Percentiles rank a stretch among this genome's conserved stretches.
Evolutionary conservation across 805 yeast species (phyloP).

Genomic region (Cyberlindnera japonica): DNA sequence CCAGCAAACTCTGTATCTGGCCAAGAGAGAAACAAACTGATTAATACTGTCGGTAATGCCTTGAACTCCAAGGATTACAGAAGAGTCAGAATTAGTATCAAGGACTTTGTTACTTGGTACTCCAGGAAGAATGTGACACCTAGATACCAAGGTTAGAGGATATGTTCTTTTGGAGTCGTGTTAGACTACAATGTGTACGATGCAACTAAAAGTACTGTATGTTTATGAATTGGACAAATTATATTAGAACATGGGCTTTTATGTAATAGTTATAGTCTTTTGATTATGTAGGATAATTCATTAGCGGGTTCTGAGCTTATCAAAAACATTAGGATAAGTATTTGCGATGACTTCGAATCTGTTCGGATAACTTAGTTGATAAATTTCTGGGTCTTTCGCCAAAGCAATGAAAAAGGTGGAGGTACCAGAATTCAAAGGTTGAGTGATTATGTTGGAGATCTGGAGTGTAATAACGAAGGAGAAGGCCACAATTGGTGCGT

Average conservation of each 20-base stretch:
- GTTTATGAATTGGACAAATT: no score
- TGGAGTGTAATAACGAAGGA: conserved; percentile 71
- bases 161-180: background rate
- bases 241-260: no score
- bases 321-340: conserved; percentile 65
- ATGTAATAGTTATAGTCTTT: no score
- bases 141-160: conserved; percentile 28
- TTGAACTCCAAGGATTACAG: conserved; percentile 66
- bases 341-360: conserved; percentile 60
- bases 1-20: conserved; percentile 62
- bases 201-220: no score
- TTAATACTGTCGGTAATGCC: conserved; percentile 54
- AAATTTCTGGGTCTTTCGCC: conserved; percentile 81
- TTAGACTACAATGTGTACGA: background rate
- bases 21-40: conserved; percentile 64
- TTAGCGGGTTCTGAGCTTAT: conserved; percentile 37
- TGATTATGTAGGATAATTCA: background rate
- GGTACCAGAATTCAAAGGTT: conserved; percentile 76
- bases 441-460: conserved; percentile 66
- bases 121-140: conserved; percentile 65
- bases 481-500: conserved; percentile 74
- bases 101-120: conserved; percentile 83
- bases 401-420: conserved; percentile 81
- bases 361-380: conserved; percentile 67
- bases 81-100: conserved; percentile 64